These are phyloP conservation scores for Boletus semigastroideus DNA, from an alignment of 1,284 basidiomycete genomes.

Conservation along the genomic window DNA sequence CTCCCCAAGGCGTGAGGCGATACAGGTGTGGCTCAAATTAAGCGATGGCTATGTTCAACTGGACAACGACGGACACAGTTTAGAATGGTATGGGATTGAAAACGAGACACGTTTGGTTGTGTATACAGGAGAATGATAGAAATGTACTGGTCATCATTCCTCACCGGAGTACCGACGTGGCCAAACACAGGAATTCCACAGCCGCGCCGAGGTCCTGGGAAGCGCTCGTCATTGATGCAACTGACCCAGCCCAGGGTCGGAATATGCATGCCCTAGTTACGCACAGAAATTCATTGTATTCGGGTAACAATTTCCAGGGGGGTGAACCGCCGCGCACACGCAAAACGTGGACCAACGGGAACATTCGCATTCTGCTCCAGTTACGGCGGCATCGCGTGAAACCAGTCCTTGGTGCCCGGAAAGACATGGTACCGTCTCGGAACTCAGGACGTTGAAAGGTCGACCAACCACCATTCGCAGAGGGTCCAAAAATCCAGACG, in stretches of 20 bases:
- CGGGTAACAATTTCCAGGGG: neutral
- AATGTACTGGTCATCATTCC: conserved; percentile 2
- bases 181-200: conserved; percentile 12
- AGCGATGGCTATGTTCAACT: conserved; percentile 49
- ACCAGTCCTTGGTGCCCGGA: conserved; percentile 14
- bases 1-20: conserved; percentile 18
- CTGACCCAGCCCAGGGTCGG: neutral
- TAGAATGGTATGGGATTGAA: conserved; percentile 73
- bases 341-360: neutral
- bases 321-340: conserved; percentile 7
- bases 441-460: conserved; percentile 22
- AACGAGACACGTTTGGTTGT: conserved; percentile 51
- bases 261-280: conserved; percentile 20
- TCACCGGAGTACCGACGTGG: neutral
- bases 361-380: conserved; percentile 5
- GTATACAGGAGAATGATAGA: conserved; percentile 20
- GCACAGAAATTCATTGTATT: conserved; percentile 1
- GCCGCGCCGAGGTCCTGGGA: conserved; percentile 6
- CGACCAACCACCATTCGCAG: conserved; percentile 17
- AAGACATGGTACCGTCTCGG: conserved; percentile 4
- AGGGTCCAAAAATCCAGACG: conserved; percentile 29
- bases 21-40: conserved; percentile 57
- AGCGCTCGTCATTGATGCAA: conserved; percentile 11
- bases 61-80: conserved; percentile 47
- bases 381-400: conserved; percentile 6